Conservation (phyloP, 768 basidiomycete species). For the Suillus plorans region DNA sequence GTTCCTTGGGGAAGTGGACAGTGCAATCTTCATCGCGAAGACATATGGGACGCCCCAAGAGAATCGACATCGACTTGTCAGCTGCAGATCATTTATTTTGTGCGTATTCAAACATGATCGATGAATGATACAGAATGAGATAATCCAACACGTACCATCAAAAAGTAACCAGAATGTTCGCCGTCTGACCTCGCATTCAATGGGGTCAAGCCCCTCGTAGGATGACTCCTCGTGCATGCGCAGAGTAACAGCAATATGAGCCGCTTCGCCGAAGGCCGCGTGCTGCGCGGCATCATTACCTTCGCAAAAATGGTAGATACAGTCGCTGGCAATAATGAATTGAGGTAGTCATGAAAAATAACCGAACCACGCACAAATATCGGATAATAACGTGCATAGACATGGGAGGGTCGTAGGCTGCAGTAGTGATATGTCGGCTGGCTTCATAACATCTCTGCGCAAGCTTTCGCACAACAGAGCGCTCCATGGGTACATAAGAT, state of each 20-base stretch:
- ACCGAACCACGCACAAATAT: constrained; percentile 66
- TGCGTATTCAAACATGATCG: constrained; percentile 2
- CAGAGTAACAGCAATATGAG: constrained; percentile 77
- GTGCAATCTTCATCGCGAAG: constrained; percentile 91
- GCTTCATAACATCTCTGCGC: constrained; percentile 82
- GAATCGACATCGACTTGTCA: constrained; percentile 87
- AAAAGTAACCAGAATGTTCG: constrained; percentile 89
- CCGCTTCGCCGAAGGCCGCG: constrained; percentile 85
- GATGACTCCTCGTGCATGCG: constrained; percentile 86
- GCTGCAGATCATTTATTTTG: constrained; percentile 40
- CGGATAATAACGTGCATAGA: constrained; percentile 85
- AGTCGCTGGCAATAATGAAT: constrained; percentile 51
- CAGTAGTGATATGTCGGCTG: constrained; percentile 76
- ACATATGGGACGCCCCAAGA: constrained; percentile 82
- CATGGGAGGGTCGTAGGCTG: constrained; percentile 79
- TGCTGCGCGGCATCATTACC: constrained; percentile 87
- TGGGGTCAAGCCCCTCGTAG: constrained; percentile 79
- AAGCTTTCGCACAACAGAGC: constrained; percentile 79
- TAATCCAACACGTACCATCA: constrained; percentile 55
- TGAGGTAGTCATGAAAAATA: constrained; percentile 4
- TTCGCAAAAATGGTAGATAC: constrained; percentile 85
- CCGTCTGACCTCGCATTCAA: constrained; percentile 86
- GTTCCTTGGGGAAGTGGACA: constrained; percentile 82
- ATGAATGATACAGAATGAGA: constrained; percentile 9
- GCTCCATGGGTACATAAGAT: constrained; percentile 85